Base-by-base conservation (phyloP, 2,329 filamentous ascomycete genomes). In the Ascocoryne sarcoides region DNA sequence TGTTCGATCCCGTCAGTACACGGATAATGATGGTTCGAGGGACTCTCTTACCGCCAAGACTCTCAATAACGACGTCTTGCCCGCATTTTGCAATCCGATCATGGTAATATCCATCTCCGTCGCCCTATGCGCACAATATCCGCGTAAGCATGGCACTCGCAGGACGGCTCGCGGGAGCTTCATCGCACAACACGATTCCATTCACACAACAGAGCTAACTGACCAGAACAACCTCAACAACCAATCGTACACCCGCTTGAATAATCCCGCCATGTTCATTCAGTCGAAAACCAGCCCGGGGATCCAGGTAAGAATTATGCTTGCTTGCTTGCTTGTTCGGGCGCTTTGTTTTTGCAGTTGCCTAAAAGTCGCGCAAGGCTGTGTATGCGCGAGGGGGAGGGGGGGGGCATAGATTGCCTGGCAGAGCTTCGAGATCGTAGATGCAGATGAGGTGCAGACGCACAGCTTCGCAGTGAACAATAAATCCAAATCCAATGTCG, bases 41-140 rank as follows among this genome's bases (percentile, higher is more conserved):
- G 45, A 44, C 7, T 26, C 23, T 66, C 90, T 76, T 80, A 98
- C 92, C 70, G 90, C 89, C 56, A 98, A 74, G 57, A 96, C 90
- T 56, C 89, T 78, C 63, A 98, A 71, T 59, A 98, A 66, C 47
- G 90, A 96, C 29, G 92, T 96, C 70, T 98, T 98, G 59, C 92
- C 92, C 44, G 92, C 92, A 68, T 96, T 96, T 63, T 98, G 92
- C 60, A 98, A 70, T 17, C 92, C 92, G 62, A 98, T 90, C 83
- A 98, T 94, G 54, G 92, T 96, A 62, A 98, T 90, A 67, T 98
- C 92, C 89, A 98, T 95, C 71, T 98, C 92, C 52, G 89, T 94
- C 54, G 90, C 88, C 92, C 90, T 95, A 56, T 35, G 55, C 50
- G 49, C 18, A 29, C 21, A 33, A 29, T 28, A 36, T 32, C 21